Conservation (phyloP, 306 rosid species). For the Prunus mira region DNA sequence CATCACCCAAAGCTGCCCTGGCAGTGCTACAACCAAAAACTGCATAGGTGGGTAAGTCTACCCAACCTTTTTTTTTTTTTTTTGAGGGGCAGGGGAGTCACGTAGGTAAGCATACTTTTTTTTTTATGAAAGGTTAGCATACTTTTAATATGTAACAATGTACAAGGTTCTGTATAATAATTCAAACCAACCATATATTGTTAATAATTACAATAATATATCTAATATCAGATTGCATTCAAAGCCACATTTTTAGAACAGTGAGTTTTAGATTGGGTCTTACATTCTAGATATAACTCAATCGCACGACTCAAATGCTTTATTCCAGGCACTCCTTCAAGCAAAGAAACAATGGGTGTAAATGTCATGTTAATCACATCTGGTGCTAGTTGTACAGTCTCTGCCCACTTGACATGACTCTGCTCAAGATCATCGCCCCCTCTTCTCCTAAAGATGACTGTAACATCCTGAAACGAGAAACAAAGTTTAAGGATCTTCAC, state of each 20-base stretch:
- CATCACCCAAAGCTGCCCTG: neutral
- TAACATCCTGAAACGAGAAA: slow-evolving; percentile 76
- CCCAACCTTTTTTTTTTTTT: too few relatives aligned
- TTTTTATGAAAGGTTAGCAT: too few relatives aligned
- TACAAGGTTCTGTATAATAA: neutral
- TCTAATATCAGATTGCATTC: neutral
- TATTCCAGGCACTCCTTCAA: slow-evolving; percentile 77
- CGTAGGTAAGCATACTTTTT: too few relatives aligned
- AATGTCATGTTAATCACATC: slow-evolving; percentile 96
- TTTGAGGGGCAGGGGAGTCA: too few relatives aligned
- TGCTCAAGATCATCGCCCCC: slow-evolving; percentile 99
- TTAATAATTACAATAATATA: neutral
- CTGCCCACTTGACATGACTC: slow-evolving; percentile 83
- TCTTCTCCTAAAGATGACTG: slow-evolving; percentile 95
- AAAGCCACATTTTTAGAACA: slow-evolving; percentile 16
- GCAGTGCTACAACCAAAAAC: neutral
- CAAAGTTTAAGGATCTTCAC: neutral
- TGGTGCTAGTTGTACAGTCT: slow-evolving; percentile 78
- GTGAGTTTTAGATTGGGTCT: slow-evolving; percentile 35
- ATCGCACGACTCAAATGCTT: slow-evolving; percentile 86
- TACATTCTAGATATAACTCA: slow-evolving; percentile 88
- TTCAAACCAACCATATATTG: neutral
- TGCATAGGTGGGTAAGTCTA: neutral
- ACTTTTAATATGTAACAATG: neutral
- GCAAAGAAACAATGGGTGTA: slow-evolving; percentile 85